These are phyloP conservation scores for Umbelopsis sp. DNA, from an alignment of 192 early-diverging fungal species.

Conservation along the genomic window DNA sequence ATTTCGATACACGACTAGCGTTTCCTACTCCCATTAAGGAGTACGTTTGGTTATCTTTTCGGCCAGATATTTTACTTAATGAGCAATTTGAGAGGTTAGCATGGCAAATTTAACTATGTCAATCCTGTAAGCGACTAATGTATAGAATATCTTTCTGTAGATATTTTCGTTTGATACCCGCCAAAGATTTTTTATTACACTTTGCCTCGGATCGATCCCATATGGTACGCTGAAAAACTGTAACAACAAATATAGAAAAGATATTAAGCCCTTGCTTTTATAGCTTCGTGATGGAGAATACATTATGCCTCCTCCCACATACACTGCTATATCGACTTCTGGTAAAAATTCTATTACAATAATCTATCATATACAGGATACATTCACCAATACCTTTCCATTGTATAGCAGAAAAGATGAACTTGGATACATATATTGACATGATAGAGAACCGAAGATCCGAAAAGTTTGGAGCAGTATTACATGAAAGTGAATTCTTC, in stretches of 20 bases:
- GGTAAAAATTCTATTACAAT: background rate
- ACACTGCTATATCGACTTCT: constrained; percentile 5
- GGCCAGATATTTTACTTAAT: constrained; percentile 2
- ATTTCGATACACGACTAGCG: constrained; percentile 21
- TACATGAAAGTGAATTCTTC: constrained; percentile 4
- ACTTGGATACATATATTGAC: constrained; percentile 20
- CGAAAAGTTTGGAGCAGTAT: constrained; percentile 17
- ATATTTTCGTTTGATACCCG: constrained; percentile 27
- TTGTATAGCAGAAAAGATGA: constrained; percentile 5
- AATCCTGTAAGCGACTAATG: too few relatives aligned
- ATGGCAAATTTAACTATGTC: background rate
- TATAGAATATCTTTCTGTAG: background rate
- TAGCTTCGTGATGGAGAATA: constrained; percentile 20
- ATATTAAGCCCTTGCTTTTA: background rate
- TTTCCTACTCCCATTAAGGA: constrained; percentile 21
- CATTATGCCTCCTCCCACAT: constrained; percentile 19
- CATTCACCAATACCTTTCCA: background rate
- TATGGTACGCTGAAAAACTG: constrained; percentile 16
- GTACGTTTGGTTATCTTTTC: constrained; percentile 18
- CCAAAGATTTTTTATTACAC: constrained; percentile 6
- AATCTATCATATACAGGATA: background rate
- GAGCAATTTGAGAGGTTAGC: constrained; percentile 24
- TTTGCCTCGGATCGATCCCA: constrained; percentile 35
- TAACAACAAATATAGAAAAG: background rate
- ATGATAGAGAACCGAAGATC: constrained; percentile 15